Percentiles rank a stretch among this genome's conserved stretches.
phyloP scores from a whole-genome alignment of 2,329 filamentous ascomycete species.

The Aureobasidium zeae region DNA sequence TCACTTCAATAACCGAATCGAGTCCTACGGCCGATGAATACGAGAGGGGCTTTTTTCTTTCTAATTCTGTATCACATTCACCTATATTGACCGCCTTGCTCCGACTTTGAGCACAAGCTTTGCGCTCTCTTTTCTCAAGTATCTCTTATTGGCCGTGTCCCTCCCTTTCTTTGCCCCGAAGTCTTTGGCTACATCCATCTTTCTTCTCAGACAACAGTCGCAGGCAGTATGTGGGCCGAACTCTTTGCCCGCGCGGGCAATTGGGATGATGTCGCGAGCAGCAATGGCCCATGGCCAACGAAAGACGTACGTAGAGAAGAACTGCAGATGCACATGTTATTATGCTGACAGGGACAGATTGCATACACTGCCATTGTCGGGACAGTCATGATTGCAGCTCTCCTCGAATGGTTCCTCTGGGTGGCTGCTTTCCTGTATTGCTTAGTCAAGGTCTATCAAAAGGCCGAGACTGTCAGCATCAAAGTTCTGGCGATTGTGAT shows the following conservation, averaged over 20 bases:
- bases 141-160: not conserved
- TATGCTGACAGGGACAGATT: slow-evolving; percentile 48
- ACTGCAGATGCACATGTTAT: too few relatives aligned
- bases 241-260: not conserved
- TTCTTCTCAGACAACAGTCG: not conserved
- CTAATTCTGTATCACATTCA: not conserved
- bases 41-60: not conserved
- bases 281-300: slow-evolving; percentile 31
- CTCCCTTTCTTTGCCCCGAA: not conserved
- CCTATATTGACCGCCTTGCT: slow-evolving; percentile 6
- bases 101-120: not conserved
- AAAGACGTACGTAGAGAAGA: slow-evolving; percentile 31
- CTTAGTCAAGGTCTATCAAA: slow-evolving; percentile 74
- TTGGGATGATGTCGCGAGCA: slow-evolving; percentile 16
- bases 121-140: not conserved
- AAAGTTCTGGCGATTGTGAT: slow-evolving; percentile 68
- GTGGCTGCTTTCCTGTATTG: slow-evolving; percentile 91
- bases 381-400: slow-evolving; percentile 69
- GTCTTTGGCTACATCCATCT: not conserved
- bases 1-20: not conserved
- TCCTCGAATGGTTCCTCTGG: slow-evolving; percentile 92
- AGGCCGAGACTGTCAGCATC: slow-evolving; percentile 82
- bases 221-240: slow-evolving; percentile 6
- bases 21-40: not conserved
- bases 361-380: slow-evolving; percentile 76